Evolutionary conservation across 192 early-diverging fungal genomes (phyloP), one percentile per base, ranked within the genome.

Genomic region (Umbelopsis sp.): DNA sequence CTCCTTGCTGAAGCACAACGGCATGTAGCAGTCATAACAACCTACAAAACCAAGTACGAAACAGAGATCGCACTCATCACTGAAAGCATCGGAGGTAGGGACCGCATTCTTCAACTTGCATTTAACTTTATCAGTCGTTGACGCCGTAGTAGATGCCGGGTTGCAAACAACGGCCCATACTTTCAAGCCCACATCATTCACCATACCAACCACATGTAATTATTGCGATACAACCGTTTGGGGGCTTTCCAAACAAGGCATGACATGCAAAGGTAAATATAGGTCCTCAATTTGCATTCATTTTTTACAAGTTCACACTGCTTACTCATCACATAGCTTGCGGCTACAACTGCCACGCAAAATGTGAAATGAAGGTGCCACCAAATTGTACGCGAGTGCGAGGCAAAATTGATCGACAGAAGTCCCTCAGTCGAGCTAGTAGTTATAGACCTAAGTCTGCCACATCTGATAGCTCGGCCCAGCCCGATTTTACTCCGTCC

Each of bases 291-390:
- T n/a, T n/a, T n/a, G n/a, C n/a, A n/a, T n/a, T n/a, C n/a, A n/a
- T n/a, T n/a, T n/a, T n/a, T n/a, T n/a, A n/a, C n/a, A n/a, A n/a
- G 9, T 30, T 1, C 41, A 27, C 22, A 33, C 20, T 51, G 37
- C 37, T 41, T 41, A 41, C 37, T 6, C 6, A 10, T 27, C 45
- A 10, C 45, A 52, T 64, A 67, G 81, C 82, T 18, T 90, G 92
- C 74, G 88, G 87, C 3, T 91, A 89, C 67, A 91, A 90, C 71
- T 88, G 89, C 27, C 92, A 94, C 71, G 78, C 89, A 9, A 92
- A 91, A 74, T 94, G 92, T 70, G 92, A 94, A 71, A 86, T 90
- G 80, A 94, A 92, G 71, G 87, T 90, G 12, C 80, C 90, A 10
- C 88, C 88, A 1, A 86, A 78, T 49, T 93, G 92, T 53, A 82